A percentile compares a stretch with the other conserved stretches of the same genome.
phyloP scores from a whole-genome alignment of 345 rosid genomes.

The Brassica carinata region DNA sequence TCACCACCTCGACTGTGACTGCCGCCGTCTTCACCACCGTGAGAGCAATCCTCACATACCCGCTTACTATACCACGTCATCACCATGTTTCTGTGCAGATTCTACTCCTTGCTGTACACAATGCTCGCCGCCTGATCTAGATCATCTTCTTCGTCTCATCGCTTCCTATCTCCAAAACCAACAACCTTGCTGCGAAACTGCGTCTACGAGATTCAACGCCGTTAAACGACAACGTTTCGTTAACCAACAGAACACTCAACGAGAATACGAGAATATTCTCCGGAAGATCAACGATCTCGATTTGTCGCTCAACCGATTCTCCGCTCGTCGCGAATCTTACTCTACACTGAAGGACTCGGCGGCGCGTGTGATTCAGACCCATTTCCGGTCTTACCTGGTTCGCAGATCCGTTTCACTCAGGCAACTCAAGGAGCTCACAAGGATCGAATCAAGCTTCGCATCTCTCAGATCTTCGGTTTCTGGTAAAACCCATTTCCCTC shows the following conservation, averaged over 20 bases:
- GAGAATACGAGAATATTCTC: conserved; percentile 42
- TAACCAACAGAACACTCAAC: conserved; percentile 22
- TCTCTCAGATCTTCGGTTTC: conserved; percentile 65
- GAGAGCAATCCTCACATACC: conserved; percentile 1
- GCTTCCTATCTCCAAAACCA: conserved; percentile 44
- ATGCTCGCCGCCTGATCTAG: conserved; percentile 35
- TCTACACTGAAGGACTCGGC: conserved; percentile 58
- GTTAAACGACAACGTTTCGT: conserved; percentile 14
- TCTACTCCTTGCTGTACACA: conserved; percentile 15
- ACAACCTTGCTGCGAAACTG: conserved; percentile 14
- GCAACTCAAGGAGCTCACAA: conserved; percentile 70
- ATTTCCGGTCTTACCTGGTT: conserved; percentile 67
- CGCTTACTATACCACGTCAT: neutral
- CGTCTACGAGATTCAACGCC: neutral
- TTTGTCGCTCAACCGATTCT: conserved; percentile 41
- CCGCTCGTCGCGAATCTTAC: conserved; percentile 28
- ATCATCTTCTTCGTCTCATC: conserved; percentile 59
- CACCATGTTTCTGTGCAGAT: conserved; percentile 37
- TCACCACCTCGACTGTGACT: conserved; percentile 41
- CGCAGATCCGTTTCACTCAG: conserved; percentile 72
- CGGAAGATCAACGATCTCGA: conserved; percentile 57
- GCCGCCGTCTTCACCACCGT: conserved; percentile 24
- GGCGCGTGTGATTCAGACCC: conserved; percentile 74
- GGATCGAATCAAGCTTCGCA: conserved; percentile 56
- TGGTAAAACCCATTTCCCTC: conserved; percentile 49